Evolutionary conservation across 2,329 filamentous ascomycete species (phyloP).

Genomic region (Pyrenochaeta sp.): DNA sequence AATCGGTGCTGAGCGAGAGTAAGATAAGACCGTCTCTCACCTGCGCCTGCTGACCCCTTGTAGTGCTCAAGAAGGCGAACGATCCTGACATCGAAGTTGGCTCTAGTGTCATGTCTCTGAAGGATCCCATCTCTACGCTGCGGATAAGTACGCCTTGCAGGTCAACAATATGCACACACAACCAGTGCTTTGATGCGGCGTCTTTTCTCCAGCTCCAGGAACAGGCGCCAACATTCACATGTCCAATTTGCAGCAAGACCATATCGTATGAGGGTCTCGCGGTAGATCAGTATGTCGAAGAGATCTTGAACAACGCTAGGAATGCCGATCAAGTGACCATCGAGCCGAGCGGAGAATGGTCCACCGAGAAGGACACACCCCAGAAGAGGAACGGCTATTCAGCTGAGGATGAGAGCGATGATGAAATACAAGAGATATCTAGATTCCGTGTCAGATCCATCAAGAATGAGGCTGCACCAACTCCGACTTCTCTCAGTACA

Average conservation of each 20-base stretch:
- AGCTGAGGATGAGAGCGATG: constrained; percentile 53
- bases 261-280: constrained; percentile 83
- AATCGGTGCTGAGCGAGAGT: constrained; percentile 85
- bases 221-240: constrained; percentile 96
- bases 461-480: constrained; percentile 49
- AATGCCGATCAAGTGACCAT: constrained; percentile 86
- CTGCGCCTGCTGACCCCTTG: constrained; percentile 17
- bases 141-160: constrained; percentile 82
- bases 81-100: constrained; percentile 91
- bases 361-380: constrained; percentile 52
- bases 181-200: constrained; percentile 92
- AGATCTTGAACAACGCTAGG: constrained; percentile 79
- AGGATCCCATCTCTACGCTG: constrained; percentile 89
- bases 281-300: constrained; percentile 90
- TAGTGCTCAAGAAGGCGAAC: constrained; percentile 80
- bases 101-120: constrained; percentile 86
- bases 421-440: constrained; percentile 55
- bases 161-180: constrained; percentile 80
- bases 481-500: constrained; percentile 50
- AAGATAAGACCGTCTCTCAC: no score
- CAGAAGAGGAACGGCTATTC: constrained; percentile 45
- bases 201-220: constrained; percentile 94
- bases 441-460: constrained; percentile 50
- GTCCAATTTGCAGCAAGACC: constrained; percentile 87
- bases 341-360: constrained; percentile 86